Percentiles rank a stretch among this genome's conserved stretches.
Evolutionary conservation across 331 rosid genomes (phyloP).

Genomic region (Acacia concinna): DNA sequence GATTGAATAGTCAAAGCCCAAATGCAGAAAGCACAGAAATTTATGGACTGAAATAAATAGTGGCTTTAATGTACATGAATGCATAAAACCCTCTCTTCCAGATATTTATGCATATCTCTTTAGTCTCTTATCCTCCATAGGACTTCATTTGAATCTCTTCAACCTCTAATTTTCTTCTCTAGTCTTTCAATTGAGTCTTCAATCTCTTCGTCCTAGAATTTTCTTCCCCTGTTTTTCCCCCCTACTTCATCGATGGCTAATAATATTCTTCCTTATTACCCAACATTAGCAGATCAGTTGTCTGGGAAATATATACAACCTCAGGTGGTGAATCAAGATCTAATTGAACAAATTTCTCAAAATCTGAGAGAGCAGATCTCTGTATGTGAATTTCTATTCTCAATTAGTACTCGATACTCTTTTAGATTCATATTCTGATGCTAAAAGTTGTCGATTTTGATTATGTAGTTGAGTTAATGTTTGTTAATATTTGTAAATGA

Average conservation of each 20-base stretch:
- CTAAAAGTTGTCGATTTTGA: not conserved
- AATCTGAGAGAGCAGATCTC: not conserved
- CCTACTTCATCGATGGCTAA: not conserved
- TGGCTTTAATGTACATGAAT: not conserved
- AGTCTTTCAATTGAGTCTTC: not conserved
- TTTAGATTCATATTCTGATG: not conserved
- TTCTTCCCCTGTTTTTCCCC: not conserved
- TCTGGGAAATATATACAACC: not conserved
- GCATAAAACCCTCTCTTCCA: not conserved
- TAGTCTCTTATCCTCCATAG: not conserved
- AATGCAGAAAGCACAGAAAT: not conserved
- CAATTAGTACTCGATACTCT: not conserved
- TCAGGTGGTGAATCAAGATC: not conserved
- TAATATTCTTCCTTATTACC: not conserved
- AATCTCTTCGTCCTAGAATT: not conserved
- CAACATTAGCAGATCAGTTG: not conserved
- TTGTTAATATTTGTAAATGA: not conserved
- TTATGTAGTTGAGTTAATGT: not conserved
- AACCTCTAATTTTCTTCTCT: not conserved
- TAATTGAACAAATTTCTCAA: not conserved
- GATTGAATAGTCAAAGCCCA: not conserved
- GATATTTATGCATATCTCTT: not conserved
- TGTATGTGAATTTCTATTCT: not conserved
- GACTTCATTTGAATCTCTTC: not conserved
- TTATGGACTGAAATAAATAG: not conserved